A percentile compares a stretch with the other conserved stretches of the same genome.
phyloP scores from a whole-genome alignment of 2,329 filamentous ascomycete genomes.

The Ophiocordyceps camponoti-rufipedis region DNA sequence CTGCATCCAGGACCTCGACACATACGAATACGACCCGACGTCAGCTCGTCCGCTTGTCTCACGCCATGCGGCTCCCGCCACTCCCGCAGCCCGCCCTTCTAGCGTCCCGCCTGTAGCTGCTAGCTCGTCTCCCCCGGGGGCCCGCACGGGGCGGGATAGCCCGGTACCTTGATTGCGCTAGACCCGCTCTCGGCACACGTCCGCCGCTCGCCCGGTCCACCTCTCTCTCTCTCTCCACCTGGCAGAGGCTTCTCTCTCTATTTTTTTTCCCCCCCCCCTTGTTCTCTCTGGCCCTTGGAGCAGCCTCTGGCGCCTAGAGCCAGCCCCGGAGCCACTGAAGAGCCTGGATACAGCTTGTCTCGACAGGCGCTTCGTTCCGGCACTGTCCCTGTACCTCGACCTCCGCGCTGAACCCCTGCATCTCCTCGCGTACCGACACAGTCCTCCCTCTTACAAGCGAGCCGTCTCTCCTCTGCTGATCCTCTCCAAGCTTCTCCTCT shows the following conservation, averaged over 20 bases:
- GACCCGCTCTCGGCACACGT: not conserved
- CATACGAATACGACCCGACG: no score
- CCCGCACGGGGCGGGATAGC: not conserved
- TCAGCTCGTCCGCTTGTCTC: no score
- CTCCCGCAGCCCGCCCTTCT: no score
- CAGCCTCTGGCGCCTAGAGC: not conserved
- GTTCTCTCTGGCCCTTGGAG: no score
- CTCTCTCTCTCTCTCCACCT: not conserved
- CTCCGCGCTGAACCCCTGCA: not conserved
- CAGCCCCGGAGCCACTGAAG: not conserved
- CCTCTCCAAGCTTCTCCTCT: not conserved
- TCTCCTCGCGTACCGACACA: not conserved
- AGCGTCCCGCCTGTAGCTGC: no score
- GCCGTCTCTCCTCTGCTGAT: not conserved
- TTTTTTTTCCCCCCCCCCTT: no score
- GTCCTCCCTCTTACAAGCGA: not conserved
- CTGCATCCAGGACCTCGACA: no score
- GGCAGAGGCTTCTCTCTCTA: not conserved
- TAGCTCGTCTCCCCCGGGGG: no score
- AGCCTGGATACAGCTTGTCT: not conserved
- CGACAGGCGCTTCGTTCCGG: not conserved
- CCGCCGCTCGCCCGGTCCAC: not conserved
- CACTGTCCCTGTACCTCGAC: not conserved
- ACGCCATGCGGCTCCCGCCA: no score
- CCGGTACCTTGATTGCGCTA: not conserved